Percentiles rank a stretch among this genome's conserved stretches.
These are phyloP conservation scores for Pseudogymnoascus sp. DNA, from an alignment of 2,329 filamentous ascomycete genomes.

Conservation along the genomic window DNA sequence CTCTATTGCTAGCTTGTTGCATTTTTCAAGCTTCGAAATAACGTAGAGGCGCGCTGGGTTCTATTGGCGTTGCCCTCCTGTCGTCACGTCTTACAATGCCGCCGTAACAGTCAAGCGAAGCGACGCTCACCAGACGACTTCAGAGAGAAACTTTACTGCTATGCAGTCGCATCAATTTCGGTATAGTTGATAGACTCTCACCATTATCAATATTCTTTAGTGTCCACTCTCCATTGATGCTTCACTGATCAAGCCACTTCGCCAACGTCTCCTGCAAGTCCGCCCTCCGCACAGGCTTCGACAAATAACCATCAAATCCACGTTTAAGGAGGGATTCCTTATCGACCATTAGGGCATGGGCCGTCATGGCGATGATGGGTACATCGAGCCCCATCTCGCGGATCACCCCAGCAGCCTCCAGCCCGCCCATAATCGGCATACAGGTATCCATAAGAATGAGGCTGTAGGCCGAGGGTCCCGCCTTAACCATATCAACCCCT, in stretches of 20 bases:
- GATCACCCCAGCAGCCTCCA: slow-evolving; percentile 42
- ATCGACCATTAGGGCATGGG: slow-evolving; percentile 47
- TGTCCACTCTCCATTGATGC: neutral
- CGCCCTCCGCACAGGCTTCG: neutral
- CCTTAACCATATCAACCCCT: slow-evolving; percentile 34
- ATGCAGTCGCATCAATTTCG: neutral
- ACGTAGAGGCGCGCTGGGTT: neutral
- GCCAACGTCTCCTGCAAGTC: neutral
- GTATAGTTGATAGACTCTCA: neutral
- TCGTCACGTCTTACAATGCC: neutral
- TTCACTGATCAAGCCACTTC: neutral
- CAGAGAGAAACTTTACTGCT: neutral
- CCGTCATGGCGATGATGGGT: slow-evolving; percentile 47
- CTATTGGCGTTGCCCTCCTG: neutral
- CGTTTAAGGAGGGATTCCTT: slow-evolving; percentile 41
- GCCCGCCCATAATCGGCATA: slow-evolving; percentile 51
- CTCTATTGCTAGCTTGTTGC: neutral
- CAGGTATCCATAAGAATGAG: slow-evolving; percentile 50
- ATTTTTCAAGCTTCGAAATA: neutral
- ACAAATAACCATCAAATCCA: neutral
- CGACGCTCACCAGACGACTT: neutral
- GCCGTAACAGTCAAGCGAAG: neutral
- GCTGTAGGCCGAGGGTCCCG: slow-evolving; percentile 35
- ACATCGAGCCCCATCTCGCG: slow-evolving; percentile 32
- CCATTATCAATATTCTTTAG: neutral